phyloP scores from a whole-genome alignment of 495 filamentous ascomycete species.

The Xylaria curta region DNA sequence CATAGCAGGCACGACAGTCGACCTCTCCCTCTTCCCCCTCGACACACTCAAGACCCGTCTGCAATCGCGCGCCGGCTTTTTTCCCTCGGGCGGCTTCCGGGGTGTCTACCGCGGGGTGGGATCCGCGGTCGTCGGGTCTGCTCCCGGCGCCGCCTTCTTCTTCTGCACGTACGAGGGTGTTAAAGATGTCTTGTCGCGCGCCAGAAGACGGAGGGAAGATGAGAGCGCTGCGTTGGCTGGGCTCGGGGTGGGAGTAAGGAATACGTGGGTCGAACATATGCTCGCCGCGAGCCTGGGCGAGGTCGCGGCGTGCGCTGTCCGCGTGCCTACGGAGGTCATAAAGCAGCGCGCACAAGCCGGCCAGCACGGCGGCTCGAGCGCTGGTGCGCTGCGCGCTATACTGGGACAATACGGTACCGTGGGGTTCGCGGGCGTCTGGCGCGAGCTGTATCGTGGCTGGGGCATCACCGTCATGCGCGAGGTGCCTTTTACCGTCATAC shows the following conservation, averaged over 20 bases:
- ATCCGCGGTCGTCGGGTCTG: slow-evolving; percentile 82
- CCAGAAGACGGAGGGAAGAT: slow-evolving; percentile 27
- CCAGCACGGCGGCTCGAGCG: slow-evolving; percentile 66
- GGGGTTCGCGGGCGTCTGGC: slow-evolving; percentile 65
- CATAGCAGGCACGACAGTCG: slow-evolving; percentile 85
- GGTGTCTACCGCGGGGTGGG: slow-evolving; percentile 77
- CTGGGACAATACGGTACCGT: slow-evolving; percentile 57
- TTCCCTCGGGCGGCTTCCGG: slow-evolving; percentile 74
- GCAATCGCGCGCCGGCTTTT: slow-evolving; percentile 82
- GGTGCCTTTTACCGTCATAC: slow-evolving; percentile 95
- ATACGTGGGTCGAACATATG: slow-evolving; percentile 68
- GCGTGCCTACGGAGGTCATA: slow-evolving; percentile 94
- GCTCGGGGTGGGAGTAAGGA: background rate
- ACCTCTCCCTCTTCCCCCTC: slow-evolving; percentile 88
- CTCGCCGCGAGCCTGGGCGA: slow-evolving; percentile 87
- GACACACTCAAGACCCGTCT: slow-evolving; percentile 94
- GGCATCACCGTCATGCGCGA: slow-evolving; percentile 91
- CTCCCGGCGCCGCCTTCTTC: slow-evolving; percentile 96
- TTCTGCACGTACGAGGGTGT: slow-evolving; percentile 94
- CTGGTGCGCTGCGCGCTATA: slow-evolving; percentile 71
- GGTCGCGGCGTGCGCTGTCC: slow-evolving; percentile 87
- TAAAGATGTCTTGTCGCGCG: slow-evolving; percentile 63
- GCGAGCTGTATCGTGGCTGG: slow-evolving; percentile 90
- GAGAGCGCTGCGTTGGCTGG: slow-evolving; percentile 4
- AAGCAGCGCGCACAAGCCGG: slow-evolving; percentile 95